These are phyloP conservation scores for Exophiala alcalophila DNA, from an alignment of 2,329 filamentous ascomycete genomes.

Conservation along the genomic window DNA sequence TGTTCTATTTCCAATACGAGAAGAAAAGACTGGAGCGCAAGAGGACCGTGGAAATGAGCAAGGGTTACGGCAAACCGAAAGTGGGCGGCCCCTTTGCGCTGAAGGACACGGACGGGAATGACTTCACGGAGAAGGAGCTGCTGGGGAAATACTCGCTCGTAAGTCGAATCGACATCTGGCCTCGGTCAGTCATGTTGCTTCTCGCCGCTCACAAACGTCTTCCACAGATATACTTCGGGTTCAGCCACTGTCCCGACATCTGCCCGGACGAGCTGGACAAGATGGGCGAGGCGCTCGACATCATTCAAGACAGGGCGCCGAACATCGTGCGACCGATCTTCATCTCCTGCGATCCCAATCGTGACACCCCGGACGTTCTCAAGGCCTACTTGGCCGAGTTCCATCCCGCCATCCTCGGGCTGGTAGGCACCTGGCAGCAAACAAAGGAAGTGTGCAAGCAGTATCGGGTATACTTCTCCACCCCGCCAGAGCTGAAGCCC, in stretches of 20 bases:
- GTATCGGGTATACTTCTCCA: conserved; percentile 96
- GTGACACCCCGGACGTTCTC: conserved; percentile 81
- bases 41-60: conserved; percentile 84
- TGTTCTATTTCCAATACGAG: conserved; percentile 89
- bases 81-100: conserved; percentile 85
- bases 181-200: no score
- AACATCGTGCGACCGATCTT: conserved; percentile 72
- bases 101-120: conserved; percentile 74
- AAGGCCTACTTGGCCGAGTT: conserved; percentile 88
- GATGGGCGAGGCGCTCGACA: conserved; percentile 93
- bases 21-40: conserved; percentile 88
- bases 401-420: conserved; percentile 76
- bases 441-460: conserved; percentile 93
- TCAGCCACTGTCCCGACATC: conserved; percentile 97
- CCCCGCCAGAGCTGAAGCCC: conserved; percentile 79
- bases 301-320: conserved; percentile 46
- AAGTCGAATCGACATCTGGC: no score
- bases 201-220: no score
- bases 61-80: conserved; percentile 88
- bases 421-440: conserved; percentile 91
- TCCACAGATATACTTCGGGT: conserved; percentile 90
- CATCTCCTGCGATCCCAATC: conserved; percentile 90
- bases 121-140: conserved; percentile 75
- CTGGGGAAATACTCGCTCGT: conserved; percentile 72
- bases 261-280: conserved; percentile 99